These are phyloP conservation scores for Bolboschoenus planiculmis DNA, from an alignment of 176 grass and related monocot species.

Conservation along the genomic window DNA sequence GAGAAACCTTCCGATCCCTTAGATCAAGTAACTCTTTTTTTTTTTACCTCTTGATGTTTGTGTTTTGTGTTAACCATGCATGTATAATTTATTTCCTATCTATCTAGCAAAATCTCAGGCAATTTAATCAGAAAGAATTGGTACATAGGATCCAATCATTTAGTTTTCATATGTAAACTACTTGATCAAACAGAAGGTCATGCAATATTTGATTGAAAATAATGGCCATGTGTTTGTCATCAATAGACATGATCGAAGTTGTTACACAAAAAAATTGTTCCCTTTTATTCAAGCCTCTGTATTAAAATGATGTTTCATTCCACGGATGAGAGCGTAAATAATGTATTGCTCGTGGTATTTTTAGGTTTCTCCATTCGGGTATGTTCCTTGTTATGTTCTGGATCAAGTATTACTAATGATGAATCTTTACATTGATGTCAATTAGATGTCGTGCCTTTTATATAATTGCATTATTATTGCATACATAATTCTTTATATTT, in stretches of 20 bases:
- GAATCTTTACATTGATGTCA: not conserved
- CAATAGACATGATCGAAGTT: too few species aligned
- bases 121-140: too few species aligned
- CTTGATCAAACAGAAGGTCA: not conserved
- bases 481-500: not conserved
- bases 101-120: not conserved
- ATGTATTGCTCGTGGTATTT: too few species aligned
- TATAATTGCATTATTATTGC: too few species aligned
- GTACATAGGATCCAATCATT: too few species aligned
- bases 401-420: not conserved
- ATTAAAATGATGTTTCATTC: not conserved
- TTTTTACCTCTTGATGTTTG: not conserved
- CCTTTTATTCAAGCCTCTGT: not conserved
- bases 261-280: not conserved
- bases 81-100: not conserved
- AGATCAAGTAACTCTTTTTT: not conserved
- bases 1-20: not conserved
- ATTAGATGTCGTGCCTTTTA: not conserved
- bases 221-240: not conserved
- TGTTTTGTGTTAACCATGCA: not conserved
- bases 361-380: not conserved
- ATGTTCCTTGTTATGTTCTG: conserved; percentile 1
- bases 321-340: too few species aligned
- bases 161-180: not conserved
- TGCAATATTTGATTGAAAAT: not conserved